A percentile compares a stretch with the other conserved stretches of the same genome.
These are phyloP conservation scores for Graphilbum fragrans DNA, from an alignment of 2,329 filamentous ascomycete species.

Conservation along the genomic window DNA sequence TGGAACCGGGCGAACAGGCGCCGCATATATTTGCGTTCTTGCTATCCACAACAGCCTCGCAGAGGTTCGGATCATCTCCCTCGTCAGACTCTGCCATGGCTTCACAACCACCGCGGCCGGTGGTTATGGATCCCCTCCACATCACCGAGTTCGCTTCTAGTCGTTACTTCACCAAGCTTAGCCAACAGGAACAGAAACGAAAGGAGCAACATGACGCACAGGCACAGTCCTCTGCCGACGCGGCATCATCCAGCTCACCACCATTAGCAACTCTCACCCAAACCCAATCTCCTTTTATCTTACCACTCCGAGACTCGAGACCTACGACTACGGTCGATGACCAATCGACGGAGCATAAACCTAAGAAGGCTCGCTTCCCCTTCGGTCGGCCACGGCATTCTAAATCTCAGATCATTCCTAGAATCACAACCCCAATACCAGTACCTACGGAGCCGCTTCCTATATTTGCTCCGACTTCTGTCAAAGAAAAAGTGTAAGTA, in stretches of 20 bases:
- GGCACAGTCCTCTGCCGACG: conserved; percentile 15
- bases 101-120: conserved; percentile 15
- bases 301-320: conserved; percentile 33
- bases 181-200: conserved; percentile 23
- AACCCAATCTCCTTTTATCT: conserved; percentile 30
- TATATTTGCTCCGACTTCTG: conserved; percentile 5
- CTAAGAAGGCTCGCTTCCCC: conserved; percentile 22
- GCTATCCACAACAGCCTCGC: too few relatives aligned
- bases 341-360: conserved; percentile 21
- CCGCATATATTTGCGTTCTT: too few relatives aligned
- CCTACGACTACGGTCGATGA: conserved; percentile 13
- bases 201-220: conserved; percentile 22
- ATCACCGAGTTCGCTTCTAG: conserved; percentile 55
- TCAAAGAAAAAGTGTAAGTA: conserved; percentile 19
- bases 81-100: too few relatives aligned
- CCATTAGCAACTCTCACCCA: too few relatives aligned
- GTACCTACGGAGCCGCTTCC: not conserved
- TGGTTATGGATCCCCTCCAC: conserved; percentile 46
- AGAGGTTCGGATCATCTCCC: too few relatives aligned
- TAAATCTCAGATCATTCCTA: conserved; percentile 7
- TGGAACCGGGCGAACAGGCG: too few relatives aligned
- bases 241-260: conserved; percentile 7
- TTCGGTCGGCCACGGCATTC: conserved; percentile 8
- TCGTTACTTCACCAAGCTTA: conserved; percentile 51
- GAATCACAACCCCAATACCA: not conserved